Base-by-base conservation (phyloP, 2,329 filamentous ascomycete species). In the Neobulgaria alba region DNA sequence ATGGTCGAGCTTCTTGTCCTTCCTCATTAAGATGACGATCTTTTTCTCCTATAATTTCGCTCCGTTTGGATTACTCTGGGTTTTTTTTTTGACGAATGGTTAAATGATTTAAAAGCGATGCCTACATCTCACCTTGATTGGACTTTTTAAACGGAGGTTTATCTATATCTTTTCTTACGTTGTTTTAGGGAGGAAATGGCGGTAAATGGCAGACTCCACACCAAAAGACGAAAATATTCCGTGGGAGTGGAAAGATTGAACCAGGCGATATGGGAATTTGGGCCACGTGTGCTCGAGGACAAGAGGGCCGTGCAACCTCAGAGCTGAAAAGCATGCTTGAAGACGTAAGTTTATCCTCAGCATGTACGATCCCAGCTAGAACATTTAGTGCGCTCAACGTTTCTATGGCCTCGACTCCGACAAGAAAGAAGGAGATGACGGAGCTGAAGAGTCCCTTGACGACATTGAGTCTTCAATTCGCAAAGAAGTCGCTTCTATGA, bases 401-500 rank as follows among this genome's bases (percentile, higher is more conserved):
- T 63, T 77, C 48, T 82, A 78, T 55, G 68, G 65, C 43, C 69
- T 57, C 17, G 19, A 21, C 4, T 63, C 63, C 14, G 52, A 60
- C 3, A 55, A 60, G 3, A 48, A 54, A 61, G 41, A 54, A 53
- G 43, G 60, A 9, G 61, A 53, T 9, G 64, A 54, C 2, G 64
- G 62, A 3, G 66, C 66, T 5, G 67, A 67, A 4, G 65, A 66
- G 14, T 69, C 69, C 0, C 62, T 61, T 10, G 64, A 64, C n/a
- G 82, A 87, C 52, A 86, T 92, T 51, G 85, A 88, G 57, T 70
- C 75, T 4, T 73, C 79, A 19, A 85, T 92, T 51, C 61, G 76
- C 51, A 79, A 77, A 56, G 86, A 92, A 62, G 61, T 92, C n/a
- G 72, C 71, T 19, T 69, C 66, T 2, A 72, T 88, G 52, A 77